phyloP scores from a whole-genome alignment of 1,284 basidiomycete species.

The Mixia osmundae region DNA sequence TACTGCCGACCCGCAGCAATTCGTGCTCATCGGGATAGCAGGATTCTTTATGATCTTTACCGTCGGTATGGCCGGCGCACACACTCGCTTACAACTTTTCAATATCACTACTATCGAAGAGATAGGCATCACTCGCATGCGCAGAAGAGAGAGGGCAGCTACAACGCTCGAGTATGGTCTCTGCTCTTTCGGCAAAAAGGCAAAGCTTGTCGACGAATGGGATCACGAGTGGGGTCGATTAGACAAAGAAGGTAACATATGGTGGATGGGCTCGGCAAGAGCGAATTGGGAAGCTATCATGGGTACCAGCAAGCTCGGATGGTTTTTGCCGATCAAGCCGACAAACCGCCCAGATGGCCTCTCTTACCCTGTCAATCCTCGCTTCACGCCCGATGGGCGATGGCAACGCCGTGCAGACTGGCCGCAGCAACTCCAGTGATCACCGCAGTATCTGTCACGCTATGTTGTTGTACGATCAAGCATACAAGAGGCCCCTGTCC shows the following conservation, averaged over 20 bases:
- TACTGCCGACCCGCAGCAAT: conserved; percentile 35
- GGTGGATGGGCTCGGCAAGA: conserved; percentile 45
- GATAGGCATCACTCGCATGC: conserved; percentile 32
- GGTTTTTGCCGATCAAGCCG: conserved; percentile 46
- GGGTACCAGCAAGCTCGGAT: conserved; percentile 37
- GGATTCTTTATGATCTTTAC: conserved; percentile 51
- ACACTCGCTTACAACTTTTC: conserved; percentile 35
- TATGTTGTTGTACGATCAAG: too few relatives aligned
- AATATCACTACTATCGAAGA: conserved; percentile 62
- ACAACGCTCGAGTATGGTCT: conserved; percentile 22
- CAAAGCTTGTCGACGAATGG: conserved; percentile 32
- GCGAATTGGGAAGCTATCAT: conserved; percentile 51
- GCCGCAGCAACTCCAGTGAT: conserved; percentile 37
- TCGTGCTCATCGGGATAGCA: conserved; percentile 38
- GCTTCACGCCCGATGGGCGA: conserved; percentile 42
- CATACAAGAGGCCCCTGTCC: too few relatives aligned
- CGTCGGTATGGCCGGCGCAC: conserved; percentile 31
- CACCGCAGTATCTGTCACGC: not conserved
- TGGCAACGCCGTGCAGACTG: conserved; percentile 43
- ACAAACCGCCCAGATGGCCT: conserved; percentile 33
- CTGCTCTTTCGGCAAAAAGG: conserved; percentile 6
- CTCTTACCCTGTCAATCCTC: conserved; percentile 40
- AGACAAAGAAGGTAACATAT: conserved; percentile 50
- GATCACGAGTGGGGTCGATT: conserved; percentile 51
- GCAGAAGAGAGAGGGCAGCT: conserved; percentile 34